A percentile compares a stretch with the other conserved stretches of the same genome.
These are phyloP conservation scores for Wickerhamomyces tratensis DNA, from an alignment of 805 yeast species.

Conservation along the genomic window DNA sequence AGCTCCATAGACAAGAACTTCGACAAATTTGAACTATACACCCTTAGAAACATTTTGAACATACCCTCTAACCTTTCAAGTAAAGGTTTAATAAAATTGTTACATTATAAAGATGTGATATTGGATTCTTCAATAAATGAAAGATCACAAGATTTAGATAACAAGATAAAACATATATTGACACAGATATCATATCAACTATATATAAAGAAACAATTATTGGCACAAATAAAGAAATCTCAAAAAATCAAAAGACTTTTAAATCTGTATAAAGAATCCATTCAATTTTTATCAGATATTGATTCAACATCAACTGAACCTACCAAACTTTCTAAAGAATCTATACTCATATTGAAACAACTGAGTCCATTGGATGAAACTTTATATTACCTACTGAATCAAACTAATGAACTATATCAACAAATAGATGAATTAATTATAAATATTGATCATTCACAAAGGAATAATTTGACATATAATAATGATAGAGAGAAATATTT, in stretches of 20 bases:
- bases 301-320: slow-evolving; percentile 1
- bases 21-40: slow-evolving; percentile 79
- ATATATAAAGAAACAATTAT: slow-evolving; percentile 29
- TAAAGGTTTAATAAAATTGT: slow-evolving; percentile 57
- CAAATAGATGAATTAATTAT: slow-evolving; percentile 4
- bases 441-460: background rate
- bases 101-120: slow-evolving; percentile 54
- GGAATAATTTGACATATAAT: slow-evolving; percentile 3
- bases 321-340: slow-evolving; percentile 13
- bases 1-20: slow-evolving; percentile 70
- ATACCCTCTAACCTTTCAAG: slow-evolving; percentile 58
- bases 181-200: slow-evolving; percentile 34
- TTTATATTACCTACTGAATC: slow-evolving; percentile 32
- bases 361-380: slow-evolving; percentile 39
- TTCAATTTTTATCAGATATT: slow-evolving; percentile 19
- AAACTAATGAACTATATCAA: slow-evolving; percentile 24
- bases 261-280: slow-evolving; percentile 20
- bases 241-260: slow-evolving; percentile 25
- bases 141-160: slow-evolving; percentile 18
- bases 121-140: slow-evolving; percentile 11
- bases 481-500: slow-evolving; percentile 29
- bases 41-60: slow-evolving; percentile 64
- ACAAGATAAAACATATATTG: slow-evolving; percentile 23
- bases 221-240: slow-evolving; percentile 29
- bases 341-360: slow-evolving; percentile 21